Conservation (phyloP, 805 yeast species). For the Spathaspora sp. region DNA sequence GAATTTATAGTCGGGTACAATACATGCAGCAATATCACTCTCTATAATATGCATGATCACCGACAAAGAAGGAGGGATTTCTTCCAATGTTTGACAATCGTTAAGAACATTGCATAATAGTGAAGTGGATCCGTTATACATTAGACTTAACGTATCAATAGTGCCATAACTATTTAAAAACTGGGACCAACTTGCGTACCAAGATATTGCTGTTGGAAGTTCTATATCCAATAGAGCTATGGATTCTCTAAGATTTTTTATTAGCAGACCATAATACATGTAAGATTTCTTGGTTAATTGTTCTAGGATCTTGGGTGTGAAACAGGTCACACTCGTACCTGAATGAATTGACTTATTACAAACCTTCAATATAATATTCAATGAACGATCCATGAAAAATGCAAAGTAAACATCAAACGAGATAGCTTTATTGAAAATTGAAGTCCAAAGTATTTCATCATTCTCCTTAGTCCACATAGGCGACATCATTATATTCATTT, state of each 20-base stretch:
- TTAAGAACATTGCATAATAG: constrained; percentile 22
- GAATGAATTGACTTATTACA: constrained; percentile 8
- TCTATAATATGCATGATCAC: constrained; percentile 18
- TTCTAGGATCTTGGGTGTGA: constrained; percentile 25
- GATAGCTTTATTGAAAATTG: constrained; percentile 24
- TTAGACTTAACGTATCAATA: constrained; percentile 27
- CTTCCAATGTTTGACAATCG: constrained; percentile 14
- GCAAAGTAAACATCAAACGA: constrained; percentile 27
- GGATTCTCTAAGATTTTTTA: constrained; percentile 29
- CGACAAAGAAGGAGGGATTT: constrained; percentile 16
- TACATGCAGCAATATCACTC: constrained; percentile 16
- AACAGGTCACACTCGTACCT: constrained; percentile 14
- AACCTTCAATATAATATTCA: constrained; percentile 19
- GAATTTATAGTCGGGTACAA: constrained; percentile 33
- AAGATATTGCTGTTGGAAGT: constrained; percentile 33
- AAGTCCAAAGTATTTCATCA: constrained; percentile 26
- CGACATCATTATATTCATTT: constrained; percentile 2
- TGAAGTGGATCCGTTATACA: constrained; percentile 33
- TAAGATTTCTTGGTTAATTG: constrained; percentile 29
- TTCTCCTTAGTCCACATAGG: constrained; percentile 25
- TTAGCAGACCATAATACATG: constrained; percentile 31
- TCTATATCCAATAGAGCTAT: constrained; percentile 28
- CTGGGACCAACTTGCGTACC: constrained; percentile 33
- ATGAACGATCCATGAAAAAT: constrained; percentile 35
- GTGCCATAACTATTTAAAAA: constrained; percentile 30